Evolutionary conservation across 352 stramenopile species (phyloP), one percentile per base, ranked within the genome.

Genomic region (Nothophytophthora sp.): DNA sequence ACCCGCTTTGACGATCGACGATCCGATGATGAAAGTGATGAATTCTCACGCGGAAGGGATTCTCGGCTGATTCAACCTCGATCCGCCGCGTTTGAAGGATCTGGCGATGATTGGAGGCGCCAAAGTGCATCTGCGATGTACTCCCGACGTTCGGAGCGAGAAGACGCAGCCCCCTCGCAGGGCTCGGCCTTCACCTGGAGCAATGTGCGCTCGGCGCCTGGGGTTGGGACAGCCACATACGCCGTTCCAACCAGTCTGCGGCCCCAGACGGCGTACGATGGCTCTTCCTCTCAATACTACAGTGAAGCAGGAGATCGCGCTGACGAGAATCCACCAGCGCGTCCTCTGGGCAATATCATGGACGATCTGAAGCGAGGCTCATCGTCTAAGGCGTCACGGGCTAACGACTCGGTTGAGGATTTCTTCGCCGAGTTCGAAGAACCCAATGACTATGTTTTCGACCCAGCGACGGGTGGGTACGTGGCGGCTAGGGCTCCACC

Each of bases 391-490:
- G 54, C 46, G 5, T 8, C 42, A 18, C 35, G 41, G 38, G 38
- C 15, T 1, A 54, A 54, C 35, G 55, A 72, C 6, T 75, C 78
- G 9, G 50, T 89, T n/a, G 79, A 92, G 37, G 81, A 90, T 49
- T 76, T 81, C 33, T 90, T 92, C 54, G 75, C 79, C 0, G 73
- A 84, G 19, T 92, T 90, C 47, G 81, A 92, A 60, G 72, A 71
- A 23, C 78, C 72, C 0, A 84, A 82, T n/a, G 75, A 90, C 23
- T 92, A 92, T 47, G 68, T 89, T 3, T 90, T 90, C 38, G 81
- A 92, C 22, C 49, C 71, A 25, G 56, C 37, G 5, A 80, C 66
- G 4, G 79, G 77, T 20, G 66, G 72, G 8, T 92, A 92, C 37
- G 69, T 90, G 9, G 53, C 76, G 19, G 38, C 67, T 41, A 46